phyloP scores from a whole-genome alignment of 2,329 filamentous ascomycete genomes.

The Alternaria postmessia region DNA sequence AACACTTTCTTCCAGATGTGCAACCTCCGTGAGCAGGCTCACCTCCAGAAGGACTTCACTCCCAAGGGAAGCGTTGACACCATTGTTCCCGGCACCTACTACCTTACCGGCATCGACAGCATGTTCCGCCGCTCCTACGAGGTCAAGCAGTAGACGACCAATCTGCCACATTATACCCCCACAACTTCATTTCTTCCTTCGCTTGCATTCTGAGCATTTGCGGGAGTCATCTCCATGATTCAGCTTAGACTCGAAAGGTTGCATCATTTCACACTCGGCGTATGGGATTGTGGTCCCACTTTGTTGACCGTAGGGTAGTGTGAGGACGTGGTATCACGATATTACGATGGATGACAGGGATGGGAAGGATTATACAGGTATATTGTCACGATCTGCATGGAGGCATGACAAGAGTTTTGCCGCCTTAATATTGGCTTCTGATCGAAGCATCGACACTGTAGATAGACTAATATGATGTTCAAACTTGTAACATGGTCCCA shows the following conservation, averaged over 20 bases:
- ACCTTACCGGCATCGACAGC: conserved; percentile 59
- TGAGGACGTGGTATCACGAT: conserved; percentile 16
- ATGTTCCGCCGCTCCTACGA: conserved; percentile 61
- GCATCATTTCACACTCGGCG: conserved; percentile 30
- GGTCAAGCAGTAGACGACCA: conserved; percentile 55
- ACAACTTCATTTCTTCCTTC: conserved; percentile 36
- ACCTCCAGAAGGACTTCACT: conserved; percentile 60
- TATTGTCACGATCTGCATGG: conserved; percentile 19
- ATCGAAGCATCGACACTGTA: conserved; percentile 17
- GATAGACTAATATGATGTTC: conserved; percentile 26
- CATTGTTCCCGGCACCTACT: conserved; percentile 60
- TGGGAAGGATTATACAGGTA: conserved; percentile 18
- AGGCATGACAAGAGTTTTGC: conserved; percentile 12
- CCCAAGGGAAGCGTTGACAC: conserved; percentile 55
- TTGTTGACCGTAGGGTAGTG: conserved; percentile 8
- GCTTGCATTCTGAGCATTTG: conserved; percentile 48
- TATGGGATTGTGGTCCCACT: conserved; percentile 19
- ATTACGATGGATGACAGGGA: conserved; percentile 25
- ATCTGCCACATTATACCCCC: conserved; percentile 12
- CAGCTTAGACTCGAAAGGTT: conserved; percentile 38
- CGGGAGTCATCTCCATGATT: conserved; percentile 43
- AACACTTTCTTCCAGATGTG: conserved; percentile 54
- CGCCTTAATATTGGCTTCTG: conserved; percentile 21
- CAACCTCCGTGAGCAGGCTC: conserved; percentile 60
- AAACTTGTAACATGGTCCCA: neutral